Percentiles rank a stretch among this genome's conserved stretches.
These are phyloP conservation scores for Thraustochytrium sp. DNA, from an alignment of 352 stramenopile species.

Conservation along the genomic window DNA sequence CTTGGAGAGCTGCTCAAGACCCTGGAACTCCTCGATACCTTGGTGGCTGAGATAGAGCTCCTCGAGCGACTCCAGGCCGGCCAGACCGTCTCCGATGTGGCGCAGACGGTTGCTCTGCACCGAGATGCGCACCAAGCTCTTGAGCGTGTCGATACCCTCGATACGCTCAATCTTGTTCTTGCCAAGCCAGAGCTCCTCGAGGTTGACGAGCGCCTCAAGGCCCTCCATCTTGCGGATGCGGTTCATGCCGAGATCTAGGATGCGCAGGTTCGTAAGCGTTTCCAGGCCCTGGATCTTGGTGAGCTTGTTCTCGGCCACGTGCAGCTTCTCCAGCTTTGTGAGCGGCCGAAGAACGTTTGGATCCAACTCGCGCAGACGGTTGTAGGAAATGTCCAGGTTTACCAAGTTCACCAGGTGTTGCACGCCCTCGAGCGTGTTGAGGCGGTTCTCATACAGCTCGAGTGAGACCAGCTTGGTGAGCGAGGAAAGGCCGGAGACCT, in stretches of 20 bases:
- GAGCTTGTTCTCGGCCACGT: conserved; percentile 46
- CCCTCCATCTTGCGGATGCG: conserved; percentile 80
- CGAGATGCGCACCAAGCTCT: conserved; percentile 73
- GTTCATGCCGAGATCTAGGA: conserved; percentile 51
- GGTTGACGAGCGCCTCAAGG: conserved; percentile 69
- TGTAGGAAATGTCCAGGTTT: conserved; percentile 94
- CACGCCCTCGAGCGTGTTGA: conserved; percentile 81
- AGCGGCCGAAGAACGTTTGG: conserved; percentile 34
- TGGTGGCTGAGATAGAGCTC: conserved; percentile 98
- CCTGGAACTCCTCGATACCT: conserved; percentile 75
- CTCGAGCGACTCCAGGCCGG: conserved; percentile 72
- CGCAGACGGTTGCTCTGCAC: conserved; percentile 92
- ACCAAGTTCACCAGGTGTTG: conserved; percentile 68
- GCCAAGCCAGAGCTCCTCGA: conserved; percentile 93
- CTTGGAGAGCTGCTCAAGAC: conserved; percentile 62
- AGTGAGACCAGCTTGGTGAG: conserved; percentile 74
- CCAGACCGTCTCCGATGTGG: conserved; percentile 76
- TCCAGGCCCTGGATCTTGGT: conserved; percentile 47
- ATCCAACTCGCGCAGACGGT: conserved; percentile 64
- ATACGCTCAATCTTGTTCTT: conserved; percentile 97
- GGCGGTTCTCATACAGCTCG: conserved; percentile 97
- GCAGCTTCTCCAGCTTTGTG: conserved; percentile 29
- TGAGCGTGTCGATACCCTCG: conserved; percentile 67
- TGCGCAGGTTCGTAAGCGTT: conserved; percentile 27
- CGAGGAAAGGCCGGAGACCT: conserved; percentile 61